A percentile compares a stretch with the other conserved stretches of the same genome.
Conservation (phyloP, 164 flowering plant species). For the Vitis rotundifolia region DNA sequence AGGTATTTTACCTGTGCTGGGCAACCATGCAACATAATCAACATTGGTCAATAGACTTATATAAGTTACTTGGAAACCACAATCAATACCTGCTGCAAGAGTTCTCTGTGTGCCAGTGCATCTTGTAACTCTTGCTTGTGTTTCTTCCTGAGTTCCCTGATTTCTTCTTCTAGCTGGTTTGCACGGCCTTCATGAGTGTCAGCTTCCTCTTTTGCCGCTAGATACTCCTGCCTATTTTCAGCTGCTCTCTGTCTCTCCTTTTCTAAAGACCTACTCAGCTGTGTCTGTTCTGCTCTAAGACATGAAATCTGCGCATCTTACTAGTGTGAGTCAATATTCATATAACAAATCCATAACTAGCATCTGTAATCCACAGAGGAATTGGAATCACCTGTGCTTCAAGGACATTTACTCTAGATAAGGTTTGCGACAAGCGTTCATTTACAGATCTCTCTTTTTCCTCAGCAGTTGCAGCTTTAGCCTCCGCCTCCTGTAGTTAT, state of each 20-base stretch:
- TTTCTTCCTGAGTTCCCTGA: slow-evolving; percentile 69
- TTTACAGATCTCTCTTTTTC: slow-evolving; percentile 89
- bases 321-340: slow-evolving; percentile 25
- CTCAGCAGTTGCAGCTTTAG: slow-evolving; percentile 91
- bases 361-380: background rate
- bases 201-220: slow-evolving; percentile 91
- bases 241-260: slow-evolving; percentile 98
- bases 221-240: slow-evolving; percentile 94
- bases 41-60: background rate
- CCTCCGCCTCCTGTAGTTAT: slow-evolving; percentile 85
- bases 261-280: slow-evolving; percentile 81
- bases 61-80: background rate
- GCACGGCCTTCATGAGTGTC: slow-evolving; percentile 89
- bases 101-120: slow-evolving; percentile 59
- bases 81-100: slow-evolving; percentile 70
- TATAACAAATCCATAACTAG: background rate
- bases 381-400: slow-evolving; percentile 83
- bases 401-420: slow-evolving; percentile 94
- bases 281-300: slow-evolving; percentile 94
- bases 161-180: slow-evolving; percentile 84
- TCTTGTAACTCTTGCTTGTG: slow-evolving; percentile 87
- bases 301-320: slow-evolving; percentile 75
- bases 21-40: background rate
- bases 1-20: background rate
- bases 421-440: slow-evolving; percentile 93